phyloP scores from a whole-genome alignment of 805 yeast species.

The Lachancea nothofagi region DNA sequence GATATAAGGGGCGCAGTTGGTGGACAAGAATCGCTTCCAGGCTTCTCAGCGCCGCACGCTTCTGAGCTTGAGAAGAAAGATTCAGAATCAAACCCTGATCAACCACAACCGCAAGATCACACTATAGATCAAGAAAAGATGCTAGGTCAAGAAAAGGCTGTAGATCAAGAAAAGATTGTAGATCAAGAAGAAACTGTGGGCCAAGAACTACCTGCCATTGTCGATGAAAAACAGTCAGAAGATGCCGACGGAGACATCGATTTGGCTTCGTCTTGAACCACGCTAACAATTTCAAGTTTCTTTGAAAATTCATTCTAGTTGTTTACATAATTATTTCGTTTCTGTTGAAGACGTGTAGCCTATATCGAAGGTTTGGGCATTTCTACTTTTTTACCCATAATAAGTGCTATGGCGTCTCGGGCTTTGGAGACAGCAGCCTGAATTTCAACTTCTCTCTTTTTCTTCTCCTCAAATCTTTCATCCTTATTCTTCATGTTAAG shows the following conservation, averaged over 20 bases:
- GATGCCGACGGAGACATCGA: slow-evolving; percentile 19
- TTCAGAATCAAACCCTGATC: slow-evolving; percentile 7
- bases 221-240: too few species aligned
- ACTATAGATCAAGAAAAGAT: too few species aligned
- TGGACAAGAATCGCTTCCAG: slow-evolving; percentile 41
- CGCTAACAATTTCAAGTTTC: not conserved
- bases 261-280: slow-evolving; percentile 8
- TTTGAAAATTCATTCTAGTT: too few species aligned
- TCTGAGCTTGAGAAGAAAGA: slow-evolving; percentile 6
- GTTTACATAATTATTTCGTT: too few species aligned
- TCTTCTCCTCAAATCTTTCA: slow-evolving; percentile 39
- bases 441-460: slow-evolving; percentile 41
- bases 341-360: too few species aligned
- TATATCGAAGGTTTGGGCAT: not conserved
- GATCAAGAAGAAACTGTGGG: too few species aligned
- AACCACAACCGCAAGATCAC: not conserved
- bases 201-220: too few species aligned
- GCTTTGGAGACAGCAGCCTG: slow-evolving; percentile 45
- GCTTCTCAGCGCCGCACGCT: slow-evolving; percentile 35
- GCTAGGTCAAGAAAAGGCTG: not conserved
- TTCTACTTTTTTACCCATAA: slow-evolving; percentile 39
- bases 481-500: slow-evolving; percentile 41
- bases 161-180: not conserved
- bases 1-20: slow-evolving; percentile 55
- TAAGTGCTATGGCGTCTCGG: slow-evolving; percentile 53